phyloP scores from a whole-genome alignment of 2,329 filamentous ascomycete genomes.

The Ascochyta rabiei region DNA sequence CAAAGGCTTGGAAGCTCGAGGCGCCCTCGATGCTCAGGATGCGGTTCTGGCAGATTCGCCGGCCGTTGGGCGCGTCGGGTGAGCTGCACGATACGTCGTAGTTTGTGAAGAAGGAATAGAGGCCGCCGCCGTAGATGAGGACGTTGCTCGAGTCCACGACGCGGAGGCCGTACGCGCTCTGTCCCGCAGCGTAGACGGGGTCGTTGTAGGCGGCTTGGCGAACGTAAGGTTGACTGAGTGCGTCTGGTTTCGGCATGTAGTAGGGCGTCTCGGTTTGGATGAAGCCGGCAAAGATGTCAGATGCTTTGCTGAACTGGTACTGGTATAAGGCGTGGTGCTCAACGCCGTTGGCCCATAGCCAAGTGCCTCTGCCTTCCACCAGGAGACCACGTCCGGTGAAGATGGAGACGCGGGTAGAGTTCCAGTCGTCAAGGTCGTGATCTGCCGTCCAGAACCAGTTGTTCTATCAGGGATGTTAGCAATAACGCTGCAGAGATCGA shows the following conservation, averaged over 20 bases:
- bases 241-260: conserved; percentile 81
- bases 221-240: conserved; percentile 66
- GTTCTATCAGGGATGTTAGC: conserved; percentile 14
- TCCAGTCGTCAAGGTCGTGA: conserved; percentile 82
- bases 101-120: conserved; percentile 74
- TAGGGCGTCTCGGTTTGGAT: conserved; percentile 91
- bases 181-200: conserved; percentile 65
- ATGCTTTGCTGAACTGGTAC: conserved; percentile 80
- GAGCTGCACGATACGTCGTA: conserved; percentile 55
- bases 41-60: conserved; percentile 55
- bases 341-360: conserved; percentile 70
- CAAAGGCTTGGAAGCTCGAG: conserved; percentile 52
- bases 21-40: conserved; percentile 58
- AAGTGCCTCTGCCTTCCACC: conserved; percentile 63
- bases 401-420: conserved; percentile 76
- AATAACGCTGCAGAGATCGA: background rate
- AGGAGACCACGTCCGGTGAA: conserved; percentile 86
- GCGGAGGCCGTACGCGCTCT: conserved; percentile 66
- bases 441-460: conserved; percentile 67
- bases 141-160: conserved; percentile 64
- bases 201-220: conserved; percentile 62
- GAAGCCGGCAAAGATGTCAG: conserved; percentile 79
- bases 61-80: conserved; percentile 35
- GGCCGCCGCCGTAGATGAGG: conserved; percentile 66
- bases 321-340: conserved; percentile 72